phyloP scores from a whole-genome alignment of 495 filamentous ascomycete species.

The Penicillium ucsense region DNA sequence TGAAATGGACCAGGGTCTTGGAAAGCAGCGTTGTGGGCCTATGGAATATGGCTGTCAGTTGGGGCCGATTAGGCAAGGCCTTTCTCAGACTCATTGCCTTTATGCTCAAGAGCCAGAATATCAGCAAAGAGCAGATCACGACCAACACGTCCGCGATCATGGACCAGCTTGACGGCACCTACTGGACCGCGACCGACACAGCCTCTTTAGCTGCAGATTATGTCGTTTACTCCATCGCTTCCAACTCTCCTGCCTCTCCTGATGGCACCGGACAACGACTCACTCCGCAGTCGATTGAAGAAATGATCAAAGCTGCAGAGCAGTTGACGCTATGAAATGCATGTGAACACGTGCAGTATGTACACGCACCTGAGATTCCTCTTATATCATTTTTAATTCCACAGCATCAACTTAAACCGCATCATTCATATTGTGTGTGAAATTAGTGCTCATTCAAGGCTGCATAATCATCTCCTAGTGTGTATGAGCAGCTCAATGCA shows the following conservation, averaged over 20 bases:
- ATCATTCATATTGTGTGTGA: too few relatives aligned
- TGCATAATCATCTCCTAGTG: too few relatives aligned
- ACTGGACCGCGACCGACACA: constrained; percentile 14
- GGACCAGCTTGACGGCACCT: constrained; percentile 6
- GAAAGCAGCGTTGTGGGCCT: constrained; percentile 18
- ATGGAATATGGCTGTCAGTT: constrained; percentile 21
- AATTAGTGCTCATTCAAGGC: too few relatives aligned
- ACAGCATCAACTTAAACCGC: too few relatives aligned
- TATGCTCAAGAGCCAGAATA: constrained; percentile 4
- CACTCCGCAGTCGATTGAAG: neutral
- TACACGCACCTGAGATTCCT: too few relatives aligned
- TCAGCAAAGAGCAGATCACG: constrained; percentile 3
- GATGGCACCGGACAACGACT: neutral
- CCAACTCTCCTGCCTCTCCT: neutral
- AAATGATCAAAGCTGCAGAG: neutral
- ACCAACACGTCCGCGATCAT: constrained; percentile 12
- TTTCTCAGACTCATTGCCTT: constrained; percentile 19
- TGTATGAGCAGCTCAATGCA: too few relatives aligned
- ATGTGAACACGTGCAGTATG: too few relatives aligned
- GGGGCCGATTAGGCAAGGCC: constrained; percentile 19
- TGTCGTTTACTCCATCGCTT: constrained; percentile 7
- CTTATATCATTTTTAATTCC: too few relatives aligned
- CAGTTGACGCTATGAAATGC: neutral
- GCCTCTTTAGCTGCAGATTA: constrained; percentile 17
- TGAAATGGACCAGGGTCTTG: constrained; percentile 17